These are phyloP conservation scores for Chenopodium formosanum DNA, from an alignment of 148 eudicot species.

Conservation along the genomic window DNA sequence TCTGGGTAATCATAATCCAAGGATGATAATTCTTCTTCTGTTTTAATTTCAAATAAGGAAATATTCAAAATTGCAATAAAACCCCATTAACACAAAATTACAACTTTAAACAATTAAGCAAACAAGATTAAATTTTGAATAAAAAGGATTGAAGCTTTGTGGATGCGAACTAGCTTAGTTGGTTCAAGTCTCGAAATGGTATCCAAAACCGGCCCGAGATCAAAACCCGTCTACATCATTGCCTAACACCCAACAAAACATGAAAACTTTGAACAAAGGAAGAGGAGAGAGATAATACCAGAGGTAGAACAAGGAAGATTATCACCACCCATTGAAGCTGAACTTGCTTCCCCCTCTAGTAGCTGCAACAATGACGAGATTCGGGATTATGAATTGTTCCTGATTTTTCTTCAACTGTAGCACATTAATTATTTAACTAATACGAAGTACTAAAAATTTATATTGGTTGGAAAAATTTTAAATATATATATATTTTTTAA, in stretches of 20 bases:
- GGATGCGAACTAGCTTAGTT: no score
- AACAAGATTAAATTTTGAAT: neutral
- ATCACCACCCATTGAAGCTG: constrained; percentile 32
- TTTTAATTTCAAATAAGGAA: neutral
- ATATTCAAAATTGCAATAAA: neutral
- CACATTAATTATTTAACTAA: neutral
- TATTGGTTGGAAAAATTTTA: neutral
- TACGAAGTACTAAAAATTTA: no score
- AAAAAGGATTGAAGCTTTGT: neutral
- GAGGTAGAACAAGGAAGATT: constrained; percentile 26
- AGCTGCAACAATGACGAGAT: no score
- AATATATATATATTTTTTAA: neutral
- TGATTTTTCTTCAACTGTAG: neutral
- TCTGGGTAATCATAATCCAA: constrained; percentile 30
- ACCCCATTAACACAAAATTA: neutral
- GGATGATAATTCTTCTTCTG: constrained; percentile 40
- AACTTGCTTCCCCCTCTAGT: neutral
- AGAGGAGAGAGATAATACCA: constrained; percentile 13
- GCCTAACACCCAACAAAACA: no score
- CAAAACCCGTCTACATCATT: no score
- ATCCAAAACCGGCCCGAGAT: no score
- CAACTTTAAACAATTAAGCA: neutral
- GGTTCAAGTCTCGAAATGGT: no score
- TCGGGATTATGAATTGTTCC: neutral
- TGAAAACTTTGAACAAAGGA: neutral